These are phyloP conservation scores for Phytophthora hybrid DNA, from an alignment of 352 stramenopile species.

Conservation along the genomic window DNA sequence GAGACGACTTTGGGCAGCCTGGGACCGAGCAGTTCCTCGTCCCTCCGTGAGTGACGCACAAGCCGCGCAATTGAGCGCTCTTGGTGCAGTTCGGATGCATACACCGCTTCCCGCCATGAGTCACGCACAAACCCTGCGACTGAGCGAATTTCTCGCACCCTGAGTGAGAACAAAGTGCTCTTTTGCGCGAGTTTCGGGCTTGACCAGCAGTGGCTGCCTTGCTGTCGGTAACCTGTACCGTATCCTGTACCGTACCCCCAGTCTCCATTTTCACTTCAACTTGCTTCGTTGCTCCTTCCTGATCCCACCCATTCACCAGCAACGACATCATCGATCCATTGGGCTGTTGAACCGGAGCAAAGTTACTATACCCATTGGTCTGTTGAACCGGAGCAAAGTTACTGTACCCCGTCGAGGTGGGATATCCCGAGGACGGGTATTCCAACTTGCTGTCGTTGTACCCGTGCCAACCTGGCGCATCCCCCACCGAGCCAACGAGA, in stretches of 20 bases:
- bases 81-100: conserved; percentile 23
- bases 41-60: conserved; percentile 30
- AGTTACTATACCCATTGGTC: no score
- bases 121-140: conserved; percentile 27
- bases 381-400: background rate
- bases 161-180: conserved; percentile 11
- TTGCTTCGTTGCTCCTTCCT: background rate
- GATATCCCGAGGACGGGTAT: background rate
- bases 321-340: conserved; percentile 33
- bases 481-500: background rate
- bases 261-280: conserved; percentile 2
- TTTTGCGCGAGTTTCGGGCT: conserved; percentile 6
- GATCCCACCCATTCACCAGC: conserved; percentile 21
- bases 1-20: conserved; percentile 21
- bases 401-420: background rate
- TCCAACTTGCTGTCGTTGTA: background rate
- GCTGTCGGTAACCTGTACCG: background rate
- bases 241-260: background rate
- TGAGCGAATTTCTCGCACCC: conserved; percentile 31
- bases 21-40: conserved; percentile 16
- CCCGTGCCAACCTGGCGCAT: background rate
- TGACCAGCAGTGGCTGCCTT: background rate
- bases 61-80: conserved; percentile 25
- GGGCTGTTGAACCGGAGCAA: background rate
- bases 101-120: conserved; percentile 28